Percentiles rank a stretch among this genome's conserved stretches.
These are phyloP conservation scores for Ogataea siamensis DNA, from an alignment of 805 yeast genomes.

Conservation along the genomic window DNA sequence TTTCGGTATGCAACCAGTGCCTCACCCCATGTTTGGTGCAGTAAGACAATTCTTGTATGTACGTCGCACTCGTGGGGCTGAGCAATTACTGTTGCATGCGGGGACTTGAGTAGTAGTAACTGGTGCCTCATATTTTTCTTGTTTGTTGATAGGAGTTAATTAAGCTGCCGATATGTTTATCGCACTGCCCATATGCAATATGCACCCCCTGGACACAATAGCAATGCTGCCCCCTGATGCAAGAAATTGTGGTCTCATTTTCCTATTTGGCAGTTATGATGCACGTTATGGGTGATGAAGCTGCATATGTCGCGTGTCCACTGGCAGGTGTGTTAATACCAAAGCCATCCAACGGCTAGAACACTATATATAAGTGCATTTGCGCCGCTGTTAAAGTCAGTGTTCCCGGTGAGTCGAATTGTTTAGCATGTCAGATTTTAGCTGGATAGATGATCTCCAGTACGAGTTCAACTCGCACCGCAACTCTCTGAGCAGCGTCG, in stretches of 20 bases:
- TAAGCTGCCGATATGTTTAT: background rate
- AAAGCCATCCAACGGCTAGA: background rate
- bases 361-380: background rate
- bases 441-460: conserved; percentile 21
- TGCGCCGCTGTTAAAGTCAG: background rate
- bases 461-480: conserved; percentile 16
- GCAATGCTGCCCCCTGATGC: background rate
- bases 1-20: background rate
- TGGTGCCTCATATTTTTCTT: too few species aligned
- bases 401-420: background rate
- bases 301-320: conserved; percentile 3
- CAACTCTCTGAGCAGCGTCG: conserved; percentile 16
- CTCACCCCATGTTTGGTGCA: background rate
- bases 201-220: background rate
- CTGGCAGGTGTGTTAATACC: background rate
- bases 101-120: background rate
- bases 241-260: background rate
- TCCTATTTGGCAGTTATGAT: background rate
- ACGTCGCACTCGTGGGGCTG: background rate
- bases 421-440: conserved; percentile 6
- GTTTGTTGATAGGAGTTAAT: too few species aligned
- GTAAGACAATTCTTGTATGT: background rate
- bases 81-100: background rate
- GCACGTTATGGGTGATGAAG: background rate
- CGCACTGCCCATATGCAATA: conserved; percentile 1